Conservation (phyloP, 495 filamentous ascomycete genomes). For the Xylaria scruposa region DNA sequence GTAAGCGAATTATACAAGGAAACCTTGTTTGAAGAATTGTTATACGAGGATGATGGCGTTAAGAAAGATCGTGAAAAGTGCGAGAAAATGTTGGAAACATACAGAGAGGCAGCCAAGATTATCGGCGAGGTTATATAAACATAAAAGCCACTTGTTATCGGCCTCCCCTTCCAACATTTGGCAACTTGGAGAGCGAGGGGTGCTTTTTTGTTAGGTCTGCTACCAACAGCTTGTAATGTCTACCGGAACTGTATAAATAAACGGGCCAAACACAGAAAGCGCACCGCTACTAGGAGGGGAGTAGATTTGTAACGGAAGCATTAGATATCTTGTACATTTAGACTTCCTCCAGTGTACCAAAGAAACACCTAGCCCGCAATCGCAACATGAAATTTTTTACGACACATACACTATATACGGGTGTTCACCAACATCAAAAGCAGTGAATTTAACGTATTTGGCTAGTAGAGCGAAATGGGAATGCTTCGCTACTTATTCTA, state of each 20-base stretch:
- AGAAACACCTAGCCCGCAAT: constrained; percentile 12
- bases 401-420: not conserved
- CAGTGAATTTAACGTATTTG: not conserved
- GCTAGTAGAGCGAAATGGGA: not conserved
- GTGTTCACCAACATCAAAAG: not conserved
- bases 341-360: constrained; percentile 22
- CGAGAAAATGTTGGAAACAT: constrained; percentile 90
- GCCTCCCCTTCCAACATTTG: not conserved
- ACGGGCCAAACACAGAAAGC: not conserved
- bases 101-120: constrained; percentile 96
- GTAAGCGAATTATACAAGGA: constrained; percentile 97
- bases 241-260: constrained; percentile 22
- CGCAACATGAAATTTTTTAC: not conserved
- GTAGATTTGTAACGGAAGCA: constrained; percentile 25
- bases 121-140: constrained; percentile 89
- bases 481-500: constrained; percentile 7
- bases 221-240: constrained; percentile 18
- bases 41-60: constrained; percentile 97
- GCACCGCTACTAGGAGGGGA: not conserved
- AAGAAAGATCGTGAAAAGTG: constrained; percentile 98
- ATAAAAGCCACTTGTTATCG: not conserved
- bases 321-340: constrained; percentile 35
- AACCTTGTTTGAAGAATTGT: constrained; percentile 85
- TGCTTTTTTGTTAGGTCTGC: constrained; percentile 11
- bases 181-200: not conserved